Evolutionary conservation across 371 early-diverging fungal genomes (phyloP), one percentile per base, ranked within the genome.

Genomic region (Umbelopsis sp.): DNA sequence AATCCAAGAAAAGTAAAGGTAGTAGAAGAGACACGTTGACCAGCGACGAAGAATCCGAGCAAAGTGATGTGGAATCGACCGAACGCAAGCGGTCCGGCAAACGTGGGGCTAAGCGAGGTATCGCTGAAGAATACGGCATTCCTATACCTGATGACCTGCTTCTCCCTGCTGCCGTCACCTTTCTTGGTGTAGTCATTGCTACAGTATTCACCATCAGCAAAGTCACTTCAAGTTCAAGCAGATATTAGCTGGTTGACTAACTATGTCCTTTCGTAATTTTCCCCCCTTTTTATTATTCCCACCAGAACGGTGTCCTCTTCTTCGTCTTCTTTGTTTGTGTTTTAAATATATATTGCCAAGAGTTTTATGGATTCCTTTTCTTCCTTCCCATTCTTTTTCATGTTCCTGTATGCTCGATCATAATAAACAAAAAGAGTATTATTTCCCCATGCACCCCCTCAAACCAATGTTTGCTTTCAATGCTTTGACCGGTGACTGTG

Each of bases 151-250:
- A 86, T 25, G 85, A 88, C 41, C 72, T 82, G 50, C 66, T 89
- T 29, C 66, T 89, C 22, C 89, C 89, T 46, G 86, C 83, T 3
- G 86, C 87, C 8, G 74, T 89, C 68, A 72, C 83, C n/a, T 84
- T 83, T 41, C 76, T 87, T 25, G 84, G 85, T 14, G 77, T 85
- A 10, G 86, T 82, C 29, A 84, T 87, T 65, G 50, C 85, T 46
- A 80, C 85, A 32, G 86, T 86, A 12, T 86, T 86, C 74, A 80
- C 83, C 25, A 76, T 83, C 35, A 78, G 83, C 37, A 78, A 79
- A 65, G 65, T 74, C 50, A 74, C 74, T 72, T 46, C 62, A 18
- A 63, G 37, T 14, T 64, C 63, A 37, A 64, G 50, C 29, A 64
- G 64, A 50, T 69, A 63, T 50, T 69, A 46, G 63, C 11, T 44